These are phyloP conservation scores for Jamesozyma lodderae DNA, from an alignment of 805 yeast species.

Conservation along the genomic window DNA sequence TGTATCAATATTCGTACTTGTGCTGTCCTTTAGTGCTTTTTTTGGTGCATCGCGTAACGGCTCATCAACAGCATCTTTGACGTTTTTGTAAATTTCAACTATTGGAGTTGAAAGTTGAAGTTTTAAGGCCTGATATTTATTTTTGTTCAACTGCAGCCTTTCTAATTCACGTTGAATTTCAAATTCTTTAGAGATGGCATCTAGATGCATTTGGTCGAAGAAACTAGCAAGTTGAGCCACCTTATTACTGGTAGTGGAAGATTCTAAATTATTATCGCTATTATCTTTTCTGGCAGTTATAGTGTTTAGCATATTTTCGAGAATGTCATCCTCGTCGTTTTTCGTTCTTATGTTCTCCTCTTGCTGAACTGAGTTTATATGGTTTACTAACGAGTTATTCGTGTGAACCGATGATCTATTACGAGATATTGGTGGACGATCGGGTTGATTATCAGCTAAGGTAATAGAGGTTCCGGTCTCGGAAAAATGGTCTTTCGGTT, in stretches of 20 bases:
- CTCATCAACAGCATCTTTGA: constrained; percentile 76
- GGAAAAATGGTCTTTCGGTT: too few relatives aligned
- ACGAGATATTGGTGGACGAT: too few relatives aligned
- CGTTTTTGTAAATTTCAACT: constrained; percentile 83
- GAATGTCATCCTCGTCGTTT: too few relatives aligned
- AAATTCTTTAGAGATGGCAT: constrained; percentile 74
- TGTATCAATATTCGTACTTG: constrained; percentile 2
- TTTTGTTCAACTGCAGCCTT: constrained; percentile 48
- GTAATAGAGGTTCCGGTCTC: too few relatives aligned
- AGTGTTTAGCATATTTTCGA: too few relatives aligned
- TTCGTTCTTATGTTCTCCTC: too few relatives aligned
- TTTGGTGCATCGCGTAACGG: constrained; percentile 24
- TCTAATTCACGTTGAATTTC: constrained; percentile 80
- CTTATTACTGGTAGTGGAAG: constrained; percentile 25
- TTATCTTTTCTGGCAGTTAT: too few relatives aligned
- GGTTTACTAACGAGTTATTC: too few relatives aligned
- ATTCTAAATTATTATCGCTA: too few relatives aligned
- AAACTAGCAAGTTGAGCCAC: constrained; percentile 60
- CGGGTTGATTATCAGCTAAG: too few relatives aligned
- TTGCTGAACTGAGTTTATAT: too few relatives aligned
- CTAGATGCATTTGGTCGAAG: constrained; percentile 69
- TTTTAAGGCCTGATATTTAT: constrained; percentile 60
- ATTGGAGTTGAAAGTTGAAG: constrained; percentile 72
- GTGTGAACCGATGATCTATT: too few relatives aligned
- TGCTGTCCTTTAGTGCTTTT: neutral